Evolutionary conservation across 352 stramenopile genomes (phyloP), one percentile per base, ranked within the genome.

Genomic region (Globisporangium alternatum): DNA sequence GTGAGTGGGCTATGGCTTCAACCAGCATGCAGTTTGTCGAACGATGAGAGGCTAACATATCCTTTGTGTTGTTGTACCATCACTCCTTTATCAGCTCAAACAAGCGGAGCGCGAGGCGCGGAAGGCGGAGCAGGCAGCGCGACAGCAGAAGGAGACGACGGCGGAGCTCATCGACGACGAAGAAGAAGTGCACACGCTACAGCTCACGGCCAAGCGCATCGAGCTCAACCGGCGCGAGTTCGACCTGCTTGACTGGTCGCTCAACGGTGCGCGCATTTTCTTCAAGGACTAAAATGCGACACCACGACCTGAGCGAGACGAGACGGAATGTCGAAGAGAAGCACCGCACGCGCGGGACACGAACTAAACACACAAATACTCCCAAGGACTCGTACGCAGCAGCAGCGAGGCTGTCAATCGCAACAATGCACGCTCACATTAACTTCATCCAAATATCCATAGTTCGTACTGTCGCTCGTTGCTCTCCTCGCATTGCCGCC

Each of bases 251-350:
- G 91, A 95, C 62, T 97, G 89, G 86, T 95, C 89, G 61, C 83
- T 97, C 64, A 95, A 93, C 59, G 90, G 90, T 53, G 88, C 90
- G 21, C 82, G 86, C 17, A 96, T 98, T 70, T 98, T 98, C 68
- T 98, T 98, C 77, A 96, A 96, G 60, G 88, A 96, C 56, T 95
- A 82, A 44, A 52, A 1, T 21, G 43, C n/a, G 55, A 15, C 28
- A 35, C 21, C 21, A n/a, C 44, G 10, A 51, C 7, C 12, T 9
- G 44, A 25, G 45, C 3, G 45, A 53, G 21, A 17, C 47, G 47
- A 21, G 10, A 25, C 47, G 30, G n/a, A 17, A 2, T 55, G 49
- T 56, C 13, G 41, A 47, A 47, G 21, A 39, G 15, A 37, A 53
- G 19, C 45, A 25, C 19, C n/a, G 31, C 15, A 3, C 31, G 21